Conservation (phyloP, 768 basidiomycete genomes). For the Kwoniella mangroviensis region DNA sequence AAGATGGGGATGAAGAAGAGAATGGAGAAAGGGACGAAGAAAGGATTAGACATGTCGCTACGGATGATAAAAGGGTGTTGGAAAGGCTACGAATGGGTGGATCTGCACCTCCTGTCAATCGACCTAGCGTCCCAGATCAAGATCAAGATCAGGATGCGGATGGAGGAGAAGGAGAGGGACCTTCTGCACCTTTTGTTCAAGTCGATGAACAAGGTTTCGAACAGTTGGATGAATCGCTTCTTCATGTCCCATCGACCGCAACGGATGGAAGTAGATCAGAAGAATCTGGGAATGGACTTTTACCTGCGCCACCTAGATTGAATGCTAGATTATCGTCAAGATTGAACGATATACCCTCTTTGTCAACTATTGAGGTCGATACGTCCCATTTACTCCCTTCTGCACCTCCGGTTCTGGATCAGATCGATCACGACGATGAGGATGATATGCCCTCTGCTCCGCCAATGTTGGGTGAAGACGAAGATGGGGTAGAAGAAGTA, state of each 20-base stretch:
- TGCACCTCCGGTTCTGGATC: slow-evolving; percentile 5
- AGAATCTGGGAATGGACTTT: neutral
- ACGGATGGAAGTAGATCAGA: neutral
- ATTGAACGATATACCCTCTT: neutral
- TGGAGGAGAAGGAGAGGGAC: neutral
- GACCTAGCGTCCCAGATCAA: neutral
- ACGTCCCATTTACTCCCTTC: slow-evolving; percentile 17
- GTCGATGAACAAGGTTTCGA: slow-evolving; percentile 56
- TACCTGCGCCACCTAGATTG: slow-evolving; percentile 27
- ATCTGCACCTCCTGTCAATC: slow-evolving; percentile 39
- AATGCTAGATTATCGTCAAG: slow-evolving; percentile 17
- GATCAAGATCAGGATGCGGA: neutral
- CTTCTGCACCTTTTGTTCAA: slow-evolving; percentile 49
- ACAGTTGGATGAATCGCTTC: slow-evolving; percentile 23
- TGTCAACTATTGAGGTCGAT: slow-evolving; percentile 8
- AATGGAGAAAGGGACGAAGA: slow-evolving; percentile 23
- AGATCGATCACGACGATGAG: neutral
- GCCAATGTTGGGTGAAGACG: slow-evolving; percentile 33
- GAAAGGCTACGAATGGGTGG: slow-evolving; percentile 50
- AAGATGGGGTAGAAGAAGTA: slow-evolving; percentile 16
- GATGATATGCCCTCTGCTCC: slow-evolving; percentile 37
- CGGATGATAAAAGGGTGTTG: slow-evolving; percentile 55
- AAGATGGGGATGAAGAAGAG: slow-evolving; percentile 1
- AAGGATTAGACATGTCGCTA: slow-evolving; percentile 50
- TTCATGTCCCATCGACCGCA: slow-evolving; percentile 8